A percentile compares a stretch with the other conserved stretches of the same genome.
These are phyloP conservation scores for Ganoderma lingzhi DNA, from an alignment of 1,284 basidiomycete genomes.

Conservation along the genomic window DNA sequence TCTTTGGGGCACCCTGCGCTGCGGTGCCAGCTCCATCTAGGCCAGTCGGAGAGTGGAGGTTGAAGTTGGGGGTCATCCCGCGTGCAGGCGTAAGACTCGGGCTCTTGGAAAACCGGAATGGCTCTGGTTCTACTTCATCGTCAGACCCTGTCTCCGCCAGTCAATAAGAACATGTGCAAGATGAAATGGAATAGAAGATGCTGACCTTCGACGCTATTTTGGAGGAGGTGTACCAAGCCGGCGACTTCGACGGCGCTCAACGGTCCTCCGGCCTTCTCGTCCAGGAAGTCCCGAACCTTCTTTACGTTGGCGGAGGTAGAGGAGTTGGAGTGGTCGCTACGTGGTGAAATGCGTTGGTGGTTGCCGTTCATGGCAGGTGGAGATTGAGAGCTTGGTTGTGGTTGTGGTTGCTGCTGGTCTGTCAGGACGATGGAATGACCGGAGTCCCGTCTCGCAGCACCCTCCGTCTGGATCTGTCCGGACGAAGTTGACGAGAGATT, in stretches of 20 bases:
- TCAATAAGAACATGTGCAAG: not conserved
- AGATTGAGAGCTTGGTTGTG: slow-evolving; percentile 19
- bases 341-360: slow-evolving; percentile 27
- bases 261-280: slow-evolving; percentile 31
- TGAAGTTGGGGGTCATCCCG: slow-evolving; percentile 49
- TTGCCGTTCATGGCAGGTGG: slow-evolving; percentile 24
- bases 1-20: slow-evolving; percentile 51
- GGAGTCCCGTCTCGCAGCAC: not conserved
- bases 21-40: slow-evolving; percentile 15
- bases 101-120: slow-evolving; percentile 66
- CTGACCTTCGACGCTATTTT: slow-evolving; percentile 50
- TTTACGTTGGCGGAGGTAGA: slow-evolving; percentile 29
- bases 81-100: slow-evolving; percentile 51
- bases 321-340: slow-evolving; percentile 26
- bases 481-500: not conserved
- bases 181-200: not conserved
- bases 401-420: slow-evolving; percentile 12
- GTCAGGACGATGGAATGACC: not conserved
- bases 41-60: slow-evolving; percentile 35
- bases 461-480: slow-evolving; percentile 1
- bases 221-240: slow-evolving; percentile 60
- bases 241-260: slow-evolving; percentile 57
- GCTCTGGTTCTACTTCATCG: slow-evolving; percentile 55
- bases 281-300: slow-evolving; percentile 36
- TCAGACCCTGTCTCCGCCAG: slow-evolving; percentile 27